Percentiles rank a stretch among this genome's conserved stretches.
These are phyloP conservation scores for Fomitopsis schrenkii DNA, from an alignment of 1,284 basidiomycete genomes.

Conservation along the genomic window DNA sequence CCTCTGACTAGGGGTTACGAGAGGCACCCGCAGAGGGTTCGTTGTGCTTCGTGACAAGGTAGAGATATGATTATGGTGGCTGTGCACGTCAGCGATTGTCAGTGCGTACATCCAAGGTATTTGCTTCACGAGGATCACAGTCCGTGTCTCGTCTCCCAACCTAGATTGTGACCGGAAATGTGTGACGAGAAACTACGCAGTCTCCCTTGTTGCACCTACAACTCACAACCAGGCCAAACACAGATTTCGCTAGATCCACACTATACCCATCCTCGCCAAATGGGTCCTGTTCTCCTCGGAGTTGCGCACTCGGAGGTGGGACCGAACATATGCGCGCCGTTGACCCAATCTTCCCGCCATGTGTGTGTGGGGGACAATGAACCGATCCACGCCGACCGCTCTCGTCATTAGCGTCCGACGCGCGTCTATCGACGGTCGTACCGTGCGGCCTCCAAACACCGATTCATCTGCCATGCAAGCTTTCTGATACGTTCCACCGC, in stretches of 20 bases:
- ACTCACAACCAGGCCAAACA: neutral
- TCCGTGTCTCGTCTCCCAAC: no score
- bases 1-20: no score
- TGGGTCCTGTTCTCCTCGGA: neutral
- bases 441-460: neutral
- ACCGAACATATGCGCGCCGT: neutral
- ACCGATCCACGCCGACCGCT: neutral
- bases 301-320: neutral
- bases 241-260: neutral
- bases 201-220: neutral
- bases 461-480: neutral
- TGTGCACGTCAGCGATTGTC: no score
- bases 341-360: neutral
- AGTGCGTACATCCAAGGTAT: no score
- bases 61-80: no score
- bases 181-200: neutral
- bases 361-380: neutral
- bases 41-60: no score
- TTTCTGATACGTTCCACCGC: neutral
- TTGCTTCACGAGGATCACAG: no score
- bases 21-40: no score
- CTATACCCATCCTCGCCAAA: neutral
- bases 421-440: neutral
- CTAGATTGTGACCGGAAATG: no score
- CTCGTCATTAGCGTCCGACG: conserved; percentile 1